Conservation (phyloP, 805 yeast species). For the Cyberlindnera nakhonratchasimensis region DNA sequence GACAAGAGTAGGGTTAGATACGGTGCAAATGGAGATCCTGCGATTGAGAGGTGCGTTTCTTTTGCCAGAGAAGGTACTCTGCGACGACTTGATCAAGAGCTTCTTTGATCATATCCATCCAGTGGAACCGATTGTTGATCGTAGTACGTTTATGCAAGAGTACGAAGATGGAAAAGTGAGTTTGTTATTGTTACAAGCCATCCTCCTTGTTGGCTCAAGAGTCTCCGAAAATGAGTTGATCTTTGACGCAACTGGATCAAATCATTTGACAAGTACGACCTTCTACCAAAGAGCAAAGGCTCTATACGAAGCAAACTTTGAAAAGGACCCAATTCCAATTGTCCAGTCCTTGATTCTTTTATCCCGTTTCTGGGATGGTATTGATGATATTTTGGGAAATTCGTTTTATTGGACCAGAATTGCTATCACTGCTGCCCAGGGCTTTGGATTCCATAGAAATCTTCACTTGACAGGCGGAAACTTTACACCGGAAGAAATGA, state of each 20-base stretch:
- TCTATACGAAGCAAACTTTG: constrained; percentile 65
- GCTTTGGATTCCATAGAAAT: constrained; percentile 69
- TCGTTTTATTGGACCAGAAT: constrained; percentile 67
- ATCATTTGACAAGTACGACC: constrained; percentile 52
- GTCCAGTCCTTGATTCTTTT: constrained; percentile 61
- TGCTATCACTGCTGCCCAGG: constrained; percentile 69
- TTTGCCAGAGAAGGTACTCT: constrained; percentile 56
- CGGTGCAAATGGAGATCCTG: constrained; percentile 62
- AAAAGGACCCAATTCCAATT: constrained; percentile 57
- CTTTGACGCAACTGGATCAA: constrained; percentile 42
- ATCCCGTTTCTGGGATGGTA: constrained; percentile 72
- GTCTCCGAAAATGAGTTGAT: constrained; percentile 52
- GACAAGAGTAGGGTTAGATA: constrained; percentile 36
- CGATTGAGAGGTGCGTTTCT: constrained; percentile 66
- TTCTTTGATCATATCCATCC: constrained; percentile 69
- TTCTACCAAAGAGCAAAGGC: constrained; percentile 74
- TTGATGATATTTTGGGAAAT: constrained; percentile 63
- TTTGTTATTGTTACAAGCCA: constrained; percentile 59
- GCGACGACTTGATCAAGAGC: constrained; percentile 55
- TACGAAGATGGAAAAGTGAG: constrained; percentile 58
- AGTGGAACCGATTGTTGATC: constrained; percentile 62
- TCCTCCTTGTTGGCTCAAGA: constrained; percentile 65
- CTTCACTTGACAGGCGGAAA: constrained; percentile 26
- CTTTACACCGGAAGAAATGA: constrained; percentile 39
- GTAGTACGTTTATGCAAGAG: constrained; percentile 55